Percentiles rank a stretch among this genome's conserved stretches.
Evolutionary conservation across 495 filamentous ascomycete species (phyloP).

Genomic region (Viridothelium virens): DNA sequence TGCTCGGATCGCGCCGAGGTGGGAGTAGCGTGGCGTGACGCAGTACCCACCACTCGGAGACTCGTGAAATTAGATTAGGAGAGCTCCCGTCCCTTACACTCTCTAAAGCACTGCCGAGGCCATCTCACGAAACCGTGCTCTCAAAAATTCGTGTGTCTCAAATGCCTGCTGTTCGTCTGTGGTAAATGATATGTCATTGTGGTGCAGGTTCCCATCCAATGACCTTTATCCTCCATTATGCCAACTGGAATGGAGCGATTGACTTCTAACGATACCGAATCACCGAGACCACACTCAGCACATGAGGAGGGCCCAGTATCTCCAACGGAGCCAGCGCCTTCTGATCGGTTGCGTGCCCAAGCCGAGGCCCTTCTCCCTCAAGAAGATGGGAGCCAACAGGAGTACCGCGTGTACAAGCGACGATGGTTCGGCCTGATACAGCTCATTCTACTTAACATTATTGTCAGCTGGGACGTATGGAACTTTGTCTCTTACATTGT

Average conservation of each 20-base stretch:
- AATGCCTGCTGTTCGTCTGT: no score
- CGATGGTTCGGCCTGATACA: constrained; percentile 83
- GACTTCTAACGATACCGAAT: neutral
- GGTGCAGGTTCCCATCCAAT: neutral
- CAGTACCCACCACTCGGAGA: neutral
- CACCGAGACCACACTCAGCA: neutral
- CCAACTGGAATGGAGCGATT: neutral
- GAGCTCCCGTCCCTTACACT: no score
- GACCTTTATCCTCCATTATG: neutral
- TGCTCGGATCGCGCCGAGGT: neutral
- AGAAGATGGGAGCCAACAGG: neutral
- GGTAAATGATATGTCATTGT: neutral
- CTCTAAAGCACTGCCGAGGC: no score
- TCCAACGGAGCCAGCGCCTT: neutral
- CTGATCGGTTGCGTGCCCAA: neutral
- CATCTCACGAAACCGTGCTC: no score
- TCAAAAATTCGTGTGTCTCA: no score
- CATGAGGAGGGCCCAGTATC: neutral
- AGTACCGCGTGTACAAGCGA: constrained; percentile 76
- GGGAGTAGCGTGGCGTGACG: neutral
- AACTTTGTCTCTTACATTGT: neutral
- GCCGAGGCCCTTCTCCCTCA: neutral
- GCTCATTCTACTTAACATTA: constrained; percentile 79
- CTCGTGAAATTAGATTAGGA: no score
- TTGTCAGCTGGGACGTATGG: constrained; percentile 88